Evolutionary conservation across 805 yeast genomes (phyloP), one percentile per base, ranked within the genome.

Genomic region (Candida nitratophila): DNA sequence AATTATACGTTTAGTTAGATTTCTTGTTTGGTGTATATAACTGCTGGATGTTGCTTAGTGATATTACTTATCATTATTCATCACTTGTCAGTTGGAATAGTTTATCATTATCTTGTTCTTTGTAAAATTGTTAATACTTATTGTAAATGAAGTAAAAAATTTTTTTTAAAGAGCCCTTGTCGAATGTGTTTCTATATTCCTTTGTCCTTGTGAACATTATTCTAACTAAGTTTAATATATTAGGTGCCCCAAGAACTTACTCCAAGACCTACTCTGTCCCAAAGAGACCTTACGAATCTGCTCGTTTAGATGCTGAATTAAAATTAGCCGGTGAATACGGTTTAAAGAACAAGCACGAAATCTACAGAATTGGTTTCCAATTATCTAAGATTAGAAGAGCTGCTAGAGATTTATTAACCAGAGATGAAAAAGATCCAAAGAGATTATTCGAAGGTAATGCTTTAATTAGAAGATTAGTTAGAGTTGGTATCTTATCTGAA

Each of bases 391-490:
- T 93, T 72, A 90, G 99, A 81, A 89, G 99, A 81, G 99, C 99
- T 74, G 99, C 99, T 70, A 96, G 99, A 86, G 98, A 93, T 70
- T 81, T 93, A 68, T 84, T 93, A 76, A 93, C 99, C 81, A 89
- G 96, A 81, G 99, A 93, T 69, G 99, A 93, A 82, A 93, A 93
- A 84, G 99, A 93, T 77, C 97, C 96, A 84, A 93, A 90, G 88
- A 89, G 99, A 81, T 85, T 93, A 69, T 93, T 93, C 82, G 99
- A 93, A 79, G 99, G 99, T 86, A 93, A 93, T 73, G 99, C 99
- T 70, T 88, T 93, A 73, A 93, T 93, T 77, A 90, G 99, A 84
- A 89, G 98, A 83, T 84, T 93, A 70, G 98, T 93, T 57, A 87
- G 99, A 81, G 81, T 89, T 60, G 99, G 99, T 87, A 96, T 93